phyloP scores from a whole-genome alignment of 257 asterid species.

The Plectranthus barbatus region DNA sequence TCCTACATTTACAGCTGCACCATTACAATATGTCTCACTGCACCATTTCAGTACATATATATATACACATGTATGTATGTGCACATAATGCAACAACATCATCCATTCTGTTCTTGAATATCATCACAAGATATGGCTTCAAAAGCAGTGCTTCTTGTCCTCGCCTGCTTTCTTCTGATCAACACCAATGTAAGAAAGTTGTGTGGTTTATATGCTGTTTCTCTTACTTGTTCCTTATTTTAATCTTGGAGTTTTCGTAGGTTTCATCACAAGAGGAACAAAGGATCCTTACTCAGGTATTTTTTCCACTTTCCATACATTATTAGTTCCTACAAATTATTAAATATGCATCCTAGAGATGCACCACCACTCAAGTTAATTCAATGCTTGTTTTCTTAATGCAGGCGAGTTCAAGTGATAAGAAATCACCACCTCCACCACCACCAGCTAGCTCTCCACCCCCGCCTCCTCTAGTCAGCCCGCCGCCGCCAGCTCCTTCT shows the following conservation, averaged over 20 bases:
- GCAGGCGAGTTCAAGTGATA: slow-evolving; percentile 7
- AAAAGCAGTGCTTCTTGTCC: slow-evolving; percentile 24
- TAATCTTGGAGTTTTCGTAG: background rate
- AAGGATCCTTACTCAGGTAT: slow-evolving; percentile 18
- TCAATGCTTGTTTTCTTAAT: background rate
- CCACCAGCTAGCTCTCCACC: slow-evolving; percentile 15
- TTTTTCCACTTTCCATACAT: too few species aligned
- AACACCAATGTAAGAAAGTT: slow-evolving; percentile 23
- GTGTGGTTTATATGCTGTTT: background rate
- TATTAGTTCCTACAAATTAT: too few species aligned
- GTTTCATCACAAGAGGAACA: slow-evolving; percentile 18
- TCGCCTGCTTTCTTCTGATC: slow-evolving; percentile 31
- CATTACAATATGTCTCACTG: background rate
- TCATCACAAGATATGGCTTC: slow-evolving; percentile 21
- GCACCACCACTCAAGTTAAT: too few species aligned
- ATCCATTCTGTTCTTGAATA: background rate
- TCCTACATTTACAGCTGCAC: slow-evolving; percentile 2
- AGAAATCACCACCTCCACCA: slow-evolving; percentile 18
- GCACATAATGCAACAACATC: background rate
- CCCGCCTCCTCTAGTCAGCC: too few species aligned
- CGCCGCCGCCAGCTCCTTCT: background rate
- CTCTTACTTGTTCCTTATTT: background rate
- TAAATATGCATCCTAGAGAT: too few species aligned
- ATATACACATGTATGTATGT: slow-evolving; percentile 1
- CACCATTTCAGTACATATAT: background rate